Base-by-base conservation (phyloP, 257 asterid genomes). In the Datura wrightii region DNA sequence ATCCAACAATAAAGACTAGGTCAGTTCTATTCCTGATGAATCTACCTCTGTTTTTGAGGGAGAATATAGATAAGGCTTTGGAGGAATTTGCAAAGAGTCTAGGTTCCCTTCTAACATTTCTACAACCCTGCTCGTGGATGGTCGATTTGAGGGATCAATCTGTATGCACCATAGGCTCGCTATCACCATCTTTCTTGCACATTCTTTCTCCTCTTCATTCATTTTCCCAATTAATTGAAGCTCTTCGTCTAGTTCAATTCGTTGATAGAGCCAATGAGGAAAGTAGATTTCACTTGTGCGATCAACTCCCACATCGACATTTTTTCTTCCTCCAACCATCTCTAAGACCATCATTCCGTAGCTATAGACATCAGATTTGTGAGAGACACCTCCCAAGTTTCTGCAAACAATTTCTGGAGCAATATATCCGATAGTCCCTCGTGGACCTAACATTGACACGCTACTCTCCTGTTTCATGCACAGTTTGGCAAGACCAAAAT, bases 151-250 rank as follows among this genome's bases (percentile, higher is more conserved):
- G 0, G 93, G 92, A 44, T 82, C 66, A 2, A 84, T 87, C 71
- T 91, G 91, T 16, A 90, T 86, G 89, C 94, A 91, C 91, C 92
- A 88, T 56, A 89, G 52, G 31, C 91, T 88, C 67, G 87, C 90
- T 9, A 88, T 76, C 0, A 89, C 44, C 89, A 91, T 79, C 55
- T 85, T 88, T 71, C 81, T 87, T 3, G 85, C 86, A 3, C 15
- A 7, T 41, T 81, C 19, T 1, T 52, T 56, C 56, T 88, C 91
- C 44, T 79, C 84, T 44, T 79, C 89, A 37, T 71, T 42, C 13
- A 13, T 5, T 31, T 60, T 72, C 3, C 46, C 84, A 14, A 3
- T 50, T n/a, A 16, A 48, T 34, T 46, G 65, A 24, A 50, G 59
- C 11, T 67, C 62, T 6, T 15, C 42, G 16, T 71, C 15, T 37